Conservation (phyloP, 2,329 filamentous ascomycete genomes). For the Xylogone sp. region DNA sequence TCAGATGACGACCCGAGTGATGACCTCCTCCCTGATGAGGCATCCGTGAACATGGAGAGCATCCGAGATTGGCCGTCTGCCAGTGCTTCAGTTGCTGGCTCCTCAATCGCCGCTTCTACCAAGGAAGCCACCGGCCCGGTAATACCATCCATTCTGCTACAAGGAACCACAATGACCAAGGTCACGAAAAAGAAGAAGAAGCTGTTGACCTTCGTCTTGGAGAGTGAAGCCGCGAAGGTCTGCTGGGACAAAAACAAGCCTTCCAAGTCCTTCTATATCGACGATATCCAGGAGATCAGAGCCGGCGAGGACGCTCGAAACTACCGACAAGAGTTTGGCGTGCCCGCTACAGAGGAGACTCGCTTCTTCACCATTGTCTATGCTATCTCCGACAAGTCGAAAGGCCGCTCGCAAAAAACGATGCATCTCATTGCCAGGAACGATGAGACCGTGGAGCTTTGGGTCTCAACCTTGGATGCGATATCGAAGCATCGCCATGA, state of each 20-base stretch:
- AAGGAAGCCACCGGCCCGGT: slow-evolving; percentile 58
- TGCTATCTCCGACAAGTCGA: slow-evolving; percentile 71
- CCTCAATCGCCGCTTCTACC: slow-evolving; percentile 42
- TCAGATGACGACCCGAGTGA: slow-evolving; percentile 57
- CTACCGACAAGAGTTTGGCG: slow-evolving; percentile 78
- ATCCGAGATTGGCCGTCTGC: slow-evolving; percentile 44
- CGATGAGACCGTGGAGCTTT: slow-evolving; percentile 67
- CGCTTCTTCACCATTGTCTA: slow-evolving; percentile 92
- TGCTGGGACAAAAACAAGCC: slow-evolving; percentile 79
- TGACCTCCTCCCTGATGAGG: slow-evolving; percentile 41
- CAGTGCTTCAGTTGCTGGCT: slow-evolving; percentile 33
- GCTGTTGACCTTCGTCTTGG: slow-evolving; percentile 67
- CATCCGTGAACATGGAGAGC: slow-evolving; percentile 36
- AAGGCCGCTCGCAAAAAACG: slow-evolving; percentile 66
- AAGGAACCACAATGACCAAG: slow-evolving; percentile 76
- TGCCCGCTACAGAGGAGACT: slow-evolving; percentile 62
- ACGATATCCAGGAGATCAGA: slow-evolving; percentile 90
- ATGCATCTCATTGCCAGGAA: slow-evolving; percentile 84
- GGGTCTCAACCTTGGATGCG: slow-evolving; percentile 79
- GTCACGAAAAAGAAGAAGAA: slow-evolving; percentile 82
- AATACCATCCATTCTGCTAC: slow-evolving; percentile 71
- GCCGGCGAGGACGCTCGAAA: slow-evolving; percentile 80
- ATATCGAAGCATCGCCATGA: slow-evolving; percentile 85
- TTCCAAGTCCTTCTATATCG: slow-evolving; percentile 85
- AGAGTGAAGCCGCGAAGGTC: slow-evolving; percentile 80